phyloP scores from a whole-genome alignment of 306 rosid genomes.

The Inga laurina region DNA sequence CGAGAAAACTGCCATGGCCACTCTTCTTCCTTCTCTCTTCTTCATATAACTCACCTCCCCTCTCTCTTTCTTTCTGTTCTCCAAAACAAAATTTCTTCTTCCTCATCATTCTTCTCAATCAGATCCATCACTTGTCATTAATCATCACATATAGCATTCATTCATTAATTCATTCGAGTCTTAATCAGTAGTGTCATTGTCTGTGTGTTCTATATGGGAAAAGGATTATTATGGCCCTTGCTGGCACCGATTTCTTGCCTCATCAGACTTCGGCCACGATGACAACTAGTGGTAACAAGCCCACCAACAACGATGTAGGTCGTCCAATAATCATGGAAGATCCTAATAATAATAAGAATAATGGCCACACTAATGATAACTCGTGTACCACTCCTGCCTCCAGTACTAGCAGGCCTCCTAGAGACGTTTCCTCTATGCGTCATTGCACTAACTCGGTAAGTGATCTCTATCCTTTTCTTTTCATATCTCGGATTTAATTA shows the following conservation, averaged over 20 bases:
- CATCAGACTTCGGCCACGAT: neutral
- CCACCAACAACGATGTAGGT: neutral
- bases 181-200: too few species aligned
- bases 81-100: neutral
- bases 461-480: neutral
- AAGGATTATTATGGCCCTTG: conserved; percentile 25
- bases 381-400: too few species aligned
- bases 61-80: neutral
- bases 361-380: neutral
- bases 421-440: conserved; percentile 35
- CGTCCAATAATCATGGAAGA: conserved; percentile 29
- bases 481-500: too few species aligned
- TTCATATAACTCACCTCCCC: neutral
- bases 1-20: conserved; percentile 42
- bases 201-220: neutral
- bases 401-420: conserved; percentile 36
- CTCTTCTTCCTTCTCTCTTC: neutral
- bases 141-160: too few species aligned
- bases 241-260: conserved; percentile 31
- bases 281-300: conserved; percentile 5
- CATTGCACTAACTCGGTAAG: conserved; percentile 46
- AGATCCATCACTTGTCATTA: too few species aligned
- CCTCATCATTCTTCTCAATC: too few species aligned
- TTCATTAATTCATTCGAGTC: too few species aligned
- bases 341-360: neutral